Conservation (phyloP, 345 rosid genomes). For the Populus tremula region DNA sequence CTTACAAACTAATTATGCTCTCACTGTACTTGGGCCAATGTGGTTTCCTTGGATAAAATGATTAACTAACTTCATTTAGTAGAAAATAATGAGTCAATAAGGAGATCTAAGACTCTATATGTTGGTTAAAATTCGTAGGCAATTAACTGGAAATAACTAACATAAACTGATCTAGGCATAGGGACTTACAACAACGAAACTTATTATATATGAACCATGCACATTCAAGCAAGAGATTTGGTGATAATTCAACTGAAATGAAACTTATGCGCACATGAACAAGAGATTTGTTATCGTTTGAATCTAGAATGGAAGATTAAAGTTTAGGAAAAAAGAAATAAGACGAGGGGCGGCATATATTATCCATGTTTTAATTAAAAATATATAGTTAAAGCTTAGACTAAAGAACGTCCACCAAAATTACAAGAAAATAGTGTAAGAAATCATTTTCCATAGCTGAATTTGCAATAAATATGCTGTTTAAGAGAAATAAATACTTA, state of each 20-base stretch:
- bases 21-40: background rate
- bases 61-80: constrained; percentile 1
- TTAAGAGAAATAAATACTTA: background rate
- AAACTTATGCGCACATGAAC: background rate
- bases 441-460: background rate
- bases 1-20: background rate
- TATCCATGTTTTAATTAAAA: background rate
- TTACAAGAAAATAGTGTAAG: background rate
- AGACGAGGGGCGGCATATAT: background rate
- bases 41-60: background rate
- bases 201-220: constrained; percentile 6
- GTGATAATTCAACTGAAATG: background rate
- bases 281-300: background rate
- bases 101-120: background rate
- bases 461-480: background rate
- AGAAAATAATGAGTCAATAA: background rate
- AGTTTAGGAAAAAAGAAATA: background rate
- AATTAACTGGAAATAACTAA: background rate
- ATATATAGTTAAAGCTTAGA: background rate
- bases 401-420: background rate
- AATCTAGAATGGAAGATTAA: background rate
- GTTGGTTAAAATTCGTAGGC: constrained; percentile 10
- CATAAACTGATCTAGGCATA: background rate
- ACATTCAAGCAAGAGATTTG: constrained; percentile 4
- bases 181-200: background rate